These are phyloP conservation scores for Oryza coarctata DNA, from an alignment of 176 grass and related monocot genomes.

Conservation along the genomic window DNA sequence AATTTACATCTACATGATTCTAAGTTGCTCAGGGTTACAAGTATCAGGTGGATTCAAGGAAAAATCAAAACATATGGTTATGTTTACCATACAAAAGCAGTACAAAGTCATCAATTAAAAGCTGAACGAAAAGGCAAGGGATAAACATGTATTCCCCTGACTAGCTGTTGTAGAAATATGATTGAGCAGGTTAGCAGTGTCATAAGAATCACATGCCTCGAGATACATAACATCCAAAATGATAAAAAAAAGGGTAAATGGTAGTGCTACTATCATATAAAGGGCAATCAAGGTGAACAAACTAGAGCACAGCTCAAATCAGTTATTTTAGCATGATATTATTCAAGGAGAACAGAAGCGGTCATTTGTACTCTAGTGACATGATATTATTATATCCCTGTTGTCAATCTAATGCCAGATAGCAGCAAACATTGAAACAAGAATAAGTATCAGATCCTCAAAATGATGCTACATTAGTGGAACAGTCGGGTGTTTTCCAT, in stretches of 20 bases:
- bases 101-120: not conserved
- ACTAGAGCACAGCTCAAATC: not conserved
- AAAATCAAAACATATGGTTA: not conserved
- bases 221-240: not conserved
- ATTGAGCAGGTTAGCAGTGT: not conserved
- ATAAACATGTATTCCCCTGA: not conserved
- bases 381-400: not conserved
- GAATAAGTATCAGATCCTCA: not conserved
- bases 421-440: not conserved
- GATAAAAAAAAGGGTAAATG: not conserved
- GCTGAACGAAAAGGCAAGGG: not conserved
- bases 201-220: not conserved
- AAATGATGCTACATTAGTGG: not conserved
- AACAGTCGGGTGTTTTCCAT: not conserved
- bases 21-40: not conserved
- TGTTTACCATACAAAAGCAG: not conserved
- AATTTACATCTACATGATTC: not conserved
- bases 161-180: not conserved
- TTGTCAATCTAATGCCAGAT: not conserved
- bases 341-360: constrained; percentile 7
- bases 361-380: not conserved
- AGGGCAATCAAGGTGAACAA: not conserved
- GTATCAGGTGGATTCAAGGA: not conserved
- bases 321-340: not conserved
- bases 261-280: not conserved